Evolutionary conservation across 2,329 filamentous ascomycete genomes (phyloP), one percentile per base, ranked within the genome.

Genomic region (Coniosporium tulheliwenetii): DNA sequence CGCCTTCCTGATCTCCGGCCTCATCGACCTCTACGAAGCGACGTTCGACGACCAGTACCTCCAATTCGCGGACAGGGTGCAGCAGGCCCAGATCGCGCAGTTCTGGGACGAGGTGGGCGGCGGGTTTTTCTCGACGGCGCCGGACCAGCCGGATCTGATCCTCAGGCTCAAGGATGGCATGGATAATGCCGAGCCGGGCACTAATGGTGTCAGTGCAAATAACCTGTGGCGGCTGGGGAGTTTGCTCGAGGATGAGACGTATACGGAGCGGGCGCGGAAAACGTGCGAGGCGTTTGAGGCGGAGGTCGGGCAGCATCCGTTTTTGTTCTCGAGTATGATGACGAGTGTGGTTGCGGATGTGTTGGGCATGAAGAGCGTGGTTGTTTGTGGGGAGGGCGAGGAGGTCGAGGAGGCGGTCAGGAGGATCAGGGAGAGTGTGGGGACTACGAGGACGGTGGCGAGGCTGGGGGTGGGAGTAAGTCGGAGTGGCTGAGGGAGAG

Each of bases 101-200:
- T 96, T 96, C 65, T 84, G 84, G 62, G 86, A 94, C 49, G 56
- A 65, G 3, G 61, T 61, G 50, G 46, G 60, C 44, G 48, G 63
- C 44, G 84, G 73, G 30, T 91, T 89, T 68, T 91, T 83, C 63
- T 79, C 77, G 4, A 86, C 81, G 1, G 63, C 70, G 4, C 62
- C 66, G 10, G 61, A 70, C 35, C 76, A 79, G 8, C 65, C 77
- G 0, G 76, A 86, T 51, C 72, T 81, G 26, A 79, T 95, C 44
- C 74, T 96, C 44, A 80, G 89, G 16, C 73, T 95, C 39, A 98
- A 98, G 62, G 85, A 93, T 46, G 91, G 86, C 47, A 95, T 95
- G 73, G 91, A 98, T 59, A 85, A 85, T 5, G 80, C 85, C 1
- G 81, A 91, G 44, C 91, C 91, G 1, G 91, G 85, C 0, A 81